Evolutionary conservation across 768 basidiomycete genomes (phyloP).

Genomic region (Clitopilus passeckerianus): DNA sequence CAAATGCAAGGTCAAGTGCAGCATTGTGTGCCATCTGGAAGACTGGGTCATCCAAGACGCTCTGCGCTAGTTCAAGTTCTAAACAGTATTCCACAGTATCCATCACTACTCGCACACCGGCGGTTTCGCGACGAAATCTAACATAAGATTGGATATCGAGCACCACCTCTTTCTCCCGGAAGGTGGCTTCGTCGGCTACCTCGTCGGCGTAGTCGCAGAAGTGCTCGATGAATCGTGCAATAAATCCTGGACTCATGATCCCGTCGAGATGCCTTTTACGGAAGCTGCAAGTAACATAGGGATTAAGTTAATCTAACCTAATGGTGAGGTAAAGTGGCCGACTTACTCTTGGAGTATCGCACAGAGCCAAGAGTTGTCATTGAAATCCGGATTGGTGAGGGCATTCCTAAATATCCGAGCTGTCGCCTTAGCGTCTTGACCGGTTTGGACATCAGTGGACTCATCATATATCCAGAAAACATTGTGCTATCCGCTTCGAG

Average conservation of each 20-base stretch:
- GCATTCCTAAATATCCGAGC: background rate
- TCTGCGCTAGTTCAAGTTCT: background rate
- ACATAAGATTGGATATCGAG: background rate
- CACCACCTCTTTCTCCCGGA: background rate
- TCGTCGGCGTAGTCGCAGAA: background rate
- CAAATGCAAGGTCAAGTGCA: constrained; percentile 37
- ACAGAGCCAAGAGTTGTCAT: background rate
- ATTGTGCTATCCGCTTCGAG: background rate
- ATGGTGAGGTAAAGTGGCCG: background rate
- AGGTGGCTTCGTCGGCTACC: background rate
- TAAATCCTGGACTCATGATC: background rate
- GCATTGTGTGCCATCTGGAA: constrained; percentile 28
- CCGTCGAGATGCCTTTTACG: background rate
- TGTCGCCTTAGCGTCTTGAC: background rate
- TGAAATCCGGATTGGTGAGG: background rate
- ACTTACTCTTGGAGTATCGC: background rate
- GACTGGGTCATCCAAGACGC: constrained; percentile 19
- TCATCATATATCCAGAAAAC: background rate
- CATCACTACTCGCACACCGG: background rate
- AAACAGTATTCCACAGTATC: background rate
- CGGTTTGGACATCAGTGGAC: background rate
- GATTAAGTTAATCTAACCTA: background rate
- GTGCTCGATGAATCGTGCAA: background rate
- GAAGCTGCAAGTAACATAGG: background rate
- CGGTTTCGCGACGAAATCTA: background rate